A percentile compares a stretch with the other conserved stretches of the same genome.
Evolutionary conservation across 768 basidiomycete genomes (phyloP).

Genomic region (Boletus coccyginus): DNA sequence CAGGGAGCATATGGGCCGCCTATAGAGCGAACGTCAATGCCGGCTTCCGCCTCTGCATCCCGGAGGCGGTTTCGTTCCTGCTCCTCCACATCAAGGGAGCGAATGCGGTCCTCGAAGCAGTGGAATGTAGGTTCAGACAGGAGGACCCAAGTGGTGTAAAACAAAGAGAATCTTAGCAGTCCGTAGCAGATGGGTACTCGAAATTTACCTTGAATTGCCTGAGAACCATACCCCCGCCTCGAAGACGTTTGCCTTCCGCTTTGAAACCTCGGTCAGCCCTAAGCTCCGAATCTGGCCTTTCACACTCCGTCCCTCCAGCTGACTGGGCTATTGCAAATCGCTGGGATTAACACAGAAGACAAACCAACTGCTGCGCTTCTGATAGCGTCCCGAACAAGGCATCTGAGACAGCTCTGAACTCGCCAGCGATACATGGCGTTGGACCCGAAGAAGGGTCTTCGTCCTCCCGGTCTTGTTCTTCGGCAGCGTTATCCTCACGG

Average conservation of each 20-base stretch:
- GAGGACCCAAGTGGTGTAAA: constrained; percentile 63
- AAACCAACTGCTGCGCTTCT: too few relatives aligned
- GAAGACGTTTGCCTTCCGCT: too few relatives aligned
- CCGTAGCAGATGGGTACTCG: background rate
- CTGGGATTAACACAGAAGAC: too few relatives aligned
- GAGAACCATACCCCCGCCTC: too few relatives aligned
- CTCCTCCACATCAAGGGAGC: constrained; percentile 82
- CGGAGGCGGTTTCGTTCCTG: constrained; percentile 75
- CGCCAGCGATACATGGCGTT: constrained; percentile 49
- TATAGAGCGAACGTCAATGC: constrained; percentile 53
- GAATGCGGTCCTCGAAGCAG: constrained; percentile 82
- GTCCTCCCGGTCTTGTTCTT: constrained; percentile 50
- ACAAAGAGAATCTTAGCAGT: constrained; percentile 1
- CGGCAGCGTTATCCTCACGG: constrained; percentile 26
- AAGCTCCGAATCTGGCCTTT: background rate
- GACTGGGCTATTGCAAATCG: too few relatives aligned
- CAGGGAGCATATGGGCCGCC: constrained; percentile 82
- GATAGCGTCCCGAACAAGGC: too few relatives aligned
- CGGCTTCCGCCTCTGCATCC: constrained; percentile 71
- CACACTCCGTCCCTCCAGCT: constrained; percentile 4
- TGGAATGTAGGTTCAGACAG: constrained; percentile 85
- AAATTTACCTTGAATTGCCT: constrained; percentile 60
- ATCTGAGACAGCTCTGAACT: too few relatives aligned
- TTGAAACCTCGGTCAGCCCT: too few relatives aligned
- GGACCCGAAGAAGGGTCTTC: too few relatives aligned